A percentile compares a stretch with the other conserved stretches of the same genome.
phyloP scores from a whole-genome alignment of 371 early-diverging fungal species.

The Actinomortierella wolfii region DNA sequence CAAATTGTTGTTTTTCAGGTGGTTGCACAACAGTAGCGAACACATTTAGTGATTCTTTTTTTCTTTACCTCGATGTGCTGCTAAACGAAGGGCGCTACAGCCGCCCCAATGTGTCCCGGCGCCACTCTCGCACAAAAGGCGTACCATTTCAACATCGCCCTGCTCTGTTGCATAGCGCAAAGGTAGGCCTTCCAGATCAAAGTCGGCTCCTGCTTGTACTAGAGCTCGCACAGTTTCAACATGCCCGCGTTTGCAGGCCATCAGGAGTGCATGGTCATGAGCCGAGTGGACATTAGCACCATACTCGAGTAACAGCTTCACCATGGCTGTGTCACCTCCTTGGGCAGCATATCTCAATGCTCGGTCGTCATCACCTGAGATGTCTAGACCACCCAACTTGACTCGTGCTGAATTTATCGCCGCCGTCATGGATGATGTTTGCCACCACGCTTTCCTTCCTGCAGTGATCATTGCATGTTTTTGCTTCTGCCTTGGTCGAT shows the following conservation, averaged over 20 bases:
- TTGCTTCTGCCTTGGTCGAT: no score
- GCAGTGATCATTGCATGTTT: no score
- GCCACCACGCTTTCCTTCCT: no score
- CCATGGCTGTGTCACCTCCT: conserved; percentile 47
- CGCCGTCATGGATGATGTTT: no score
- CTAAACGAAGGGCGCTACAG: conserved; percentile 33
- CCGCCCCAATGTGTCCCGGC: conserved; percentile 44
- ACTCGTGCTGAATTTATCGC: conserved; percentile 6
- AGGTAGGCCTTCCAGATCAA: conserved; percentile 27
- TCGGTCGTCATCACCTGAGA: conserved; percentile 41
- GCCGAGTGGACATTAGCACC: conserved; percentile 64
- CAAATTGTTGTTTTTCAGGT: not conserved
- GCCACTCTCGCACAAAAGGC: conserved; percentile 29
- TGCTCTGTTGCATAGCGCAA: conserved; percentile 33
- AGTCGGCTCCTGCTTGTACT: conserved; percentile 46
- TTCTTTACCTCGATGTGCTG: conserved; percentile 31
- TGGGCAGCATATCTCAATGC: conserved; percentile 44
- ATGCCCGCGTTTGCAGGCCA: conserved; percentile 74
- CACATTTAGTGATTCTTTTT: no score
- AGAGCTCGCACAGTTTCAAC: conserved; percentile 57
- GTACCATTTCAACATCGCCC: conserved; percentile 32
- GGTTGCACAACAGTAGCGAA: no score
- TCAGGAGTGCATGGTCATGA: conserved; percentile 70
- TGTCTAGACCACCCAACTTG: conserved; percentile 25
- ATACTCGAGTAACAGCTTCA: conserved; percentile 56